Evolutionary conservation across 2,329 filamentous ascomycete genomes (phyloP), one percentile per base, ranked within the genome.

Genomic region (Fusarium buharicum): DNA sequence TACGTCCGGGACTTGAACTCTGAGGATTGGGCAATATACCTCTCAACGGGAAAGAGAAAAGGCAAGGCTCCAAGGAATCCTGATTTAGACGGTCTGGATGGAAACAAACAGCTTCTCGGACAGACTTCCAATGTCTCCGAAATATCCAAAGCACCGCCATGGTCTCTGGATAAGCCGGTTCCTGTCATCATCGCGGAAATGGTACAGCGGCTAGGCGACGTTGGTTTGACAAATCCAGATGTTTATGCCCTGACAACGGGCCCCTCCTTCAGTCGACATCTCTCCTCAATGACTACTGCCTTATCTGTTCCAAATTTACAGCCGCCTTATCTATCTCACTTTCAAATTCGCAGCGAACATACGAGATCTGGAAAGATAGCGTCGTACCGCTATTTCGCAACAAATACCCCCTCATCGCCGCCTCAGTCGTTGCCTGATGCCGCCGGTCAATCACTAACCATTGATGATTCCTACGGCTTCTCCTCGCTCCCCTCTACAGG

Each of bases 1-100:
- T 87, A 82, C 53, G 74, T 82, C 41, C 78, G 85, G 39, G 84
- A 87, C 7, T 79, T 86, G 28, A 84, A 80, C 12, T 67, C 80
- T 2, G 81, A 82, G 18, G 85, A 88, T 62, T 87, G 85, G 85
- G 76, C 79, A 7, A 74, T 80, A 16, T 86, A 84, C 55, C 75
- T 85, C 18, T 79, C 82, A 3, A 84, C 82, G 0, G 84, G 76
- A 3, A 78, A 76, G 47, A 71, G 74, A n/a, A 55, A 68, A 6
- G 66, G 64, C 24, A 75, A 72, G 48, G 62, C 69, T 4, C 56
- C 67, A n/a, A 70, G 59, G 20, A 66, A 69, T 20, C 56, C 63
- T 0, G 69, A 74, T 10, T 17, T 67, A 9, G 72, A 73, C 18
- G 62, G 64, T 7, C 49, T 56, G 8, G 72, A 75, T 33, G 65